Evolutionary conservation across 2,329 filamentous ascomycete genomes (phyloP), one percentile per base, ranked within the genome.

Genomic region (Proliferodiscus dingleyae): DNA sequence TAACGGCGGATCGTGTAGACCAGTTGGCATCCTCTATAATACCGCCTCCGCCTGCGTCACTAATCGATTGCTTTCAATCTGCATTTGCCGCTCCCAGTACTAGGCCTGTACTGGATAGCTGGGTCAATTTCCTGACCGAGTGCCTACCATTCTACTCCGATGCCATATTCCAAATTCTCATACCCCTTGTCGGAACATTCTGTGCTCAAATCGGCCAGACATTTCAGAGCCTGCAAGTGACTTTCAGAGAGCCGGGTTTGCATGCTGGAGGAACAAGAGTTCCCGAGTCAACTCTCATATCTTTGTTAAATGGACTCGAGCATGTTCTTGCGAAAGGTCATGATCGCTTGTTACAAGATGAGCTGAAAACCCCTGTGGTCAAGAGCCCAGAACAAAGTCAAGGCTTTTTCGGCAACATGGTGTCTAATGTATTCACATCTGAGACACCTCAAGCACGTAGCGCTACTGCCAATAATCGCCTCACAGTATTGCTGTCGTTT

Each of bases 401-500:
- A 61, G 84, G 89, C 4, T 91, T 96, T 63, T 95, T 97, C 60
- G 89, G 89, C 36, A 95, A 88, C 56, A 95, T 96, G 80, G 87
- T 95, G 1, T 93, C 89, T 1, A 89, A 89, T 1, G 87, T 95
- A 0, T 95, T 95, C 62, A 78, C 88, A 29, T 80, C 85, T 1
- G 89, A 96, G 48, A 73, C 79, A 1, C 81, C 78, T 2, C 86
- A 90, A 50, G 77, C 81, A n/a, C 82, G 89, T 39, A 89, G 83
- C 48, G 81, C 84, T 6, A 89, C 87, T n/a, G 89, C 90, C 7
- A 98, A 97, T 60, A 91, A 93, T 58, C 81, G 91, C 37, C 74
- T 98, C 18, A 97, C 93, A 0, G 91, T 98, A 16, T 75, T 96
- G 34, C 74, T 98, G n/a, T 94, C 90, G 9, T 95, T 98, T 63